Evolutionary conservation across 2,329 filamentous ascomycete species (phyloP).

Genomic region (Fusarium dlaminii): DNA sequence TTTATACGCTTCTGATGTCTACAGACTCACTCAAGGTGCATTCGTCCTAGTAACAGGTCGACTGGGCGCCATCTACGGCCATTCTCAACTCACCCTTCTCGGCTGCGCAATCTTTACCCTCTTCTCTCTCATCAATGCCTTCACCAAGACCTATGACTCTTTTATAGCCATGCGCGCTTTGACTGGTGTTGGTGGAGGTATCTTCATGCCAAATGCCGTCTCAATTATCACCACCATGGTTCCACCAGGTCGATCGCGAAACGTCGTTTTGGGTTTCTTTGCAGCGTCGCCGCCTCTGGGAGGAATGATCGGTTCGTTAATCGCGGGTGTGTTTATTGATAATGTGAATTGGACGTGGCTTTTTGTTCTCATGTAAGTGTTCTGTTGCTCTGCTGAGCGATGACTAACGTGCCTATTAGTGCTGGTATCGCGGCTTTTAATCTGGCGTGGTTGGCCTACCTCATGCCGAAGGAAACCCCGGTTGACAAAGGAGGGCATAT

Average conservation of each 20-base stretch:
- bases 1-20: rapidly evolving
- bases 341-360: neutral
- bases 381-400: rapidly evolving
- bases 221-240: conserved; percentile 59
- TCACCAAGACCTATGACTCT: conserved; percentile 52
- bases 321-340: neutral
- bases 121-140: conserved; percentile 56
- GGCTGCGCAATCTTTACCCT: conserved; percentile 54
- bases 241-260: conserved; percentile 52
- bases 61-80: conserved; percentile 62
- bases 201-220: conserved; percentile 63
- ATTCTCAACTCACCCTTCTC: conserved; percentile 54
- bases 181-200: conserved; percentile 57
- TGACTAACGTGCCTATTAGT: neutral
- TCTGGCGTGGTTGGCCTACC: neutral
- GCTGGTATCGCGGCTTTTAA: conserved; percentile 7
- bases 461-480: conserved; percentile 27
- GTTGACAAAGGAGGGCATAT: conserved; percentile 41
- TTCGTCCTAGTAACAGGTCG: conserved; percentile 64
- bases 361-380: conserved; percentile 7
- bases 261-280: conserved; percentile 29
- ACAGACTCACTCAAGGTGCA: conserved; percentile 59
- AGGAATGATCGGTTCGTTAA: conserved; percentile 22
- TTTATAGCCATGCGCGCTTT: conserved; percentile 58
- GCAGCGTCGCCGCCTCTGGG: conserved; percentile 51